A percentile compares a stretch with the other conserved stretches of the same genome.
Evolutionary conservation across 2,329 filamentous ascomycete species (phyloP).

Genomic region (Didymella segeticola): DNA sequence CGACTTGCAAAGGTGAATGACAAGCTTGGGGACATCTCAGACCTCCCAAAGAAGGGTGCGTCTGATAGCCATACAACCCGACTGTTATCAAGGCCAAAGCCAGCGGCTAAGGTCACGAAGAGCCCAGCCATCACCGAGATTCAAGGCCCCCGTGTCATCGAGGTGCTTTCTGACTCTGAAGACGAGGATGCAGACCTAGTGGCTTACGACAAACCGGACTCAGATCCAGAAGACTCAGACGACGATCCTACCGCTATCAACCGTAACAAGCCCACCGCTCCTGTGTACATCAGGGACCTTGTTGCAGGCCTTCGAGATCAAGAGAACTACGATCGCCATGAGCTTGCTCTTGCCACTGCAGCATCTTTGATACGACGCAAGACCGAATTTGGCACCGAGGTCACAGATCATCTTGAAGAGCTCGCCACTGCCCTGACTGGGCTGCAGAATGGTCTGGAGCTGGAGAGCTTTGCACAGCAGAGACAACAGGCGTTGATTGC

Average conservation of each 20-base stretch:
- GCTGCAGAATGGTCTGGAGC: conserved; percentile 83
- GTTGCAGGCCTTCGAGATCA: conserved; percentile 79
- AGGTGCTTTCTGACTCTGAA: conserved; percentile 58
- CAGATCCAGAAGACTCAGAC: conserved; percentile 88
- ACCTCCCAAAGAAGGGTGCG: conserved; percentile 18
- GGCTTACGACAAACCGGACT: conserved; percentile 84
- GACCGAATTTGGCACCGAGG: conserved; percentile 84
- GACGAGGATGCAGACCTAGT: conserved; percentile 69
- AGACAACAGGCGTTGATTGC: conserved; percentile 83
- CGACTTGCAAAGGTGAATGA: conserved; percentile 69
- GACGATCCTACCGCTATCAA: conserved; percentile 89
- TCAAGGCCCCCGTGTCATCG: conserved; percentile 55
- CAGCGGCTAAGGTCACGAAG: conserved; percentile 15
- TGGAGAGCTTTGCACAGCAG: conserved; percentile 74
- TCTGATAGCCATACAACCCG: not conserved
- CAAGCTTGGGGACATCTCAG: conserved; percentile 57
- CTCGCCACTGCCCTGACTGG: conserved; percentile 78
- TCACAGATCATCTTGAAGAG: conserved; percentile 82
- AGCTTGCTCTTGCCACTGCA: conserved; percentile 78
- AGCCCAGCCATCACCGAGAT: conserved; percentile 30
- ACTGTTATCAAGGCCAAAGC: conserved; percentile 14
- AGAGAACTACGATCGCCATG: conserved; percentile 84
- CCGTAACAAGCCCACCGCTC: conserved; percentile 80
- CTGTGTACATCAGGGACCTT: conserved; percentile 89
- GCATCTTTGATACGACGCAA: conserved; percentile 86